Base-by-base conservation (phyloP, 2,329 filamentous ascomycete genomes). In the Talaromyces islandicus region DNA sequence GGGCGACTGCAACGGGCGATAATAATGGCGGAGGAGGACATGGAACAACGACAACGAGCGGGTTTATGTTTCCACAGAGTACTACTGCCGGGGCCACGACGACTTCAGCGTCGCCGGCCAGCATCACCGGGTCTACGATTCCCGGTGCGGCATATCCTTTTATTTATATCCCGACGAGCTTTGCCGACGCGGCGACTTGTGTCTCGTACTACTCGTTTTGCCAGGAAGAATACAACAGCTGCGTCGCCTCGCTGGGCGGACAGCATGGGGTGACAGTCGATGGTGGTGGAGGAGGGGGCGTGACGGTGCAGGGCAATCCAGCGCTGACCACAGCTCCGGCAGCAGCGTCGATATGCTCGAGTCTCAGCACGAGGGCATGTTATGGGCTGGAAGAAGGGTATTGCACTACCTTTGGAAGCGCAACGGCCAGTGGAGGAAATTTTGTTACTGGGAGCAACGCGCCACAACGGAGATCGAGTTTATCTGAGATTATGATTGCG, bases 151-250 rank as follows among this genome's bases (percentile, higher is more conserved):
- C 73, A 62, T 85, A 79, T 63, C 81, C 82, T 19, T 84, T 83
- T 63, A 69, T 81, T 56, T 76, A 75, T 65, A 80, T 84, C 56
- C 79, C 82, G 17, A 84, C 82, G 2, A 78, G 78, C 60, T 84
- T 84, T 68, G 69, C 73, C 30, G 78, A 83, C 61, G 77, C 79
- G 62, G 77, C 74, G 56, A 74, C 76, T 43, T 85, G 82, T 70
- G 80, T 80, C 29, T 79, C 78, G 54, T 82, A 82, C 70, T 84
- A 82, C 71, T 79, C 79, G 35, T 73, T 73, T 59, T 84, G 82
- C 62, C 76, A 81, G 67, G 75, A 71, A 46, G 77, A 82, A 58
- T 81, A 75, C 58, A 68, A 74, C 7, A 70, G 68, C 27, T 81
- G 79, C 64, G 74, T 77, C 7, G 70, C 69, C 4, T 69, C 76